Conservation (phyloP, 768 basidiomycete species). For the Pholiota conissans region DNA sequence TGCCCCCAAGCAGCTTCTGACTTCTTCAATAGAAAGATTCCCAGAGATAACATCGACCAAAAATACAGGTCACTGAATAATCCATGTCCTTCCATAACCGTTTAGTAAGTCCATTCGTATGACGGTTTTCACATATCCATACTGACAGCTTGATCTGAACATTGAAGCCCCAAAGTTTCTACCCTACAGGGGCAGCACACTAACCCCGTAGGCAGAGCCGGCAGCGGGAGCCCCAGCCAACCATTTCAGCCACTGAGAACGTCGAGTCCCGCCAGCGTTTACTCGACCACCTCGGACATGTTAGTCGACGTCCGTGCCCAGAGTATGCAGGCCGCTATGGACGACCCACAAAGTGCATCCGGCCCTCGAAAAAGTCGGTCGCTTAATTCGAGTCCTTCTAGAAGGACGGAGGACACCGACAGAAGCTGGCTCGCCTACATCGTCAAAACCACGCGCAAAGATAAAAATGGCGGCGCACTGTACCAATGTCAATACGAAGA, state of each 20-base stretch:
- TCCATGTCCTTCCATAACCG: background rate
- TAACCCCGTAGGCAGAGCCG: background rate
- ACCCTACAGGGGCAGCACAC: background rate
- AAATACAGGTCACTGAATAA: background rate
- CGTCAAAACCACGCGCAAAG: background rate
- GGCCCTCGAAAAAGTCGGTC: background rate
- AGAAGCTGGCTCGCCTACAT: background rate
- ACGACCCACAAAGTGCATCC: background rate
- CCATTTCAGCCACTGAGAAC: background rate
- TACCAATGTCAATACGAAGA: conserved; percentile 6
- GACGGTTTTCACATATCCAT: background rate
- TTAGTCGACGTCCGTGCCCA: background rate
- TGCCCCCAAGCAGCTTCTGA: background rate
- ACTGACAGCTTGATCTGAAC: background rate
- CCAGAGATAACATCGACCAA: background rate
- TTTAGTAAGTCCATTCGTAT: background rate
- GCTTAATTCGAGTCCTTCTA: conserved; percentile 1
- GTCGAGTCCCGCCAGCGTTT: background rate
- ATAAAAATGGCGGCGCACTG: conserved; percentile 1
- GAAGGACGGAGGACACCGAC: background rate
- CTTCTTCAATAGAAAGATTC: background rate
- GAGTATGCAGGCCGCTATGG: background rate
- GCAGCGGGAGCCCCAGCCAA: background rate
- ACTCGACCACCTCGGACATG: background rate
- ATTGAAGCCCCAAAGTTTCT: background rate